Conservation (phyloP, 805 yeast genomes). For the Brettanomyces sp. region DNA sequence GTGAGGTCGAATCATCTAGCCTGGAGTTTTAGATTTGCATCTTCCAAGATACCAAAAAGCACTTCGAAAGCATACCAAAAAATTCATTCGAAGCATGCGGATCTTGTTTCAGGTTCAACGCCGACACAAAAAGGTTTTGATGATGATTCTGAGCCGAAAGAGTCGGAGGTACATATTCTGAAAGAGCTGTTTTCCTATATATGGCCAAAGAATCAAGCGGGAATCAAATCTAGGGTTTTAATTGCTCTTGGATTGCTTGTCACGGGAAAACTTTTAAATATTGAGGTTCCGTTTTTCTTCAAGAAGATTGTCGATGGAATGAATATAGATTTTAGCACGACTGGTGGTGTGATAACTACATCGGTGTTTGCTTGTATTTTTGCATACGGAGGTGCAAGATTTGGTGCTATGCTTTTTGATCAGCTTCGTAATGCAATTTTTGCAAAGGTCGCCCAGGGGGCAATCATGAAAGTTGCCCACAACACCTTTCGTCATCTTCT, state of each 20-base stretch:
- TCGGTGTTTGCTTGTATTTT: slow-evolving; percentile 59
- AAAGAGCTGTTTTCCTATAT: slow-evolving; percentile 57
- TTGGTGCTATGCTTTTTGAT: slow-evolving; percentile 90
- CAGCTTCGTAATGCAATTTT: slow-evolving; percentile 92
- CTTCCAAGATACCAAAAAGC: too few relatives aligned
- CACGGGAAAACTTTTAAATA: slow-evolving; percentile 77
- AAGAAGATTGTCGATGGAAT: slow-evolving; percentile 81
- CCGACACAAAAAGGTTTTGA: slow-evolving; percentile 1
- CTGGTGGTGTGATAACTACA: slow-evolving; percentile 48
- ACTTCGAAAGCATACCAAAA: too few relatives aligned
- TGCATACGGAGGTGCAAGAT: slow-evolving; percentile 89
- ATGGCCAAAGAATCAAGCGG: slow-evolving; percentile 70
- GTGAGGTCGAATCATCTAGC: too few relatives aligned
- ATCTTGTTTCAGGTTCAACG: slow-evolving; percentile 8
- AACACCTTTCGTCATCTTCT: slow-evolving; percentile 80
- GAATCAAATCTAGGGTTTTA: slow-evolving; percentile 64
- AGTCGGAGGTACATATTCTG: slow-evolving; percentile 43
- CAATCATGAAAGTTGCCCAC: slow-evolving; percentile 81
- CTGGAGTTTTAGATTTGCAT: too few relatives aligned
- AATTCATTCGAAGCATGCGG: not conserved
- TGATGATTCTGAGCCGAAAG: not conserved
- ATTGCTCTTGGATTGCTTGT: slow-evolving; percentile 67
- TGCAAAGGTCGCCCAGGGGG: slow-evolving; percentile 91
- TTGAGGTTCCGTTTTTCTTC: slow-evolving; percentile 93
- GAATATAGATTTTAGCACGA: slow-evolving; percentile 78